phyloP scores from a whole-genome alignment of 306 rosid genomes.

The Inga oerstediana region DNA sequence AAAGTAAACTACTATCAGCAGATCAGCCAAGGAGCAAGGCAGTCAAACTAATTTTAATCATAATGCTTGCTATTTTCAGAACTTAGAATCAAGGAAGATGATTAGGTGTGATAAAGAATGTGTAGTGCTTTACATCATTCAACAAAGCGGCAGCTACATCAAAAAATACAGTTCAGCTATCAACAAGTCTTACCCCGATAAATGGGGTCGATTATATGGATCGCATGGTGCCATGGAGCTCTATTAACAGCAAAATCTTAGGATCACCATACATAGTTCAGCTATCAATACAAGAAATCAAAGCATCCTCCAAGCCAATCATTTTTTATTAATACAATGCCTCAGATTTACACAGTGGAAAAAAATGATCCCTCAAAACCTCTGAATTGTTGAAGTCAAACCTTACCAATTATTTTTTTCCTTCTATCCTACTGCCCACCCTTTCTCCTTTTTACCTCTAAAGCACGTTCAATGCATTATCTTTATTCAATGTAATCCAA shows the following conservation, averaged over 20 bases:
- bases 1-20: not conserved
- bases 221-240: too few relatives aligned
- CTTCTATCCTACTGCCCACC: not conserved
- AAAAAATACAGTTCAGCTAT: too few relatives aligned
- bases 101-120: not conserved
- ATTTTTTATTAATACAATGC: too few relatives aligned
- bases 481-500: not conserved
- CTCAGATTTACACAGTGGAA: not conserved
- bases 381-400: too few relatives aligned
- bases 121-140: not conserved
- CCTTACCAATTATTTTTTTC: not conserved
- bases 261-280: too few relatives aligned
- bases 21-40: not conserved
- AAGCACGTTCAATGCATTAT: not conserved
- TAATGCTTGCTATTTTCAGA: not conserved
- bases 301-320: not conserved
- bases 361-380: not conserved
- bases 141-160: not conserved
- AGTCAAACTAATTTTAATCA: not conserved
- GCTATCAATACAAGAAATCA: too few relatives aligned
- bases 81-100: not conserved
- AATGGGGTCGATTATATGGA: too few relatives aligned
- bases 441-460: not conserved
- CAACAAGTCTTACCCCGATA: too few relatives aligned
- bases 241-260: too few relatives aligned